Conservation (phyloP, 2,329 filamentous ascomycete species). For the Sphaerulina musiva region DNA sequence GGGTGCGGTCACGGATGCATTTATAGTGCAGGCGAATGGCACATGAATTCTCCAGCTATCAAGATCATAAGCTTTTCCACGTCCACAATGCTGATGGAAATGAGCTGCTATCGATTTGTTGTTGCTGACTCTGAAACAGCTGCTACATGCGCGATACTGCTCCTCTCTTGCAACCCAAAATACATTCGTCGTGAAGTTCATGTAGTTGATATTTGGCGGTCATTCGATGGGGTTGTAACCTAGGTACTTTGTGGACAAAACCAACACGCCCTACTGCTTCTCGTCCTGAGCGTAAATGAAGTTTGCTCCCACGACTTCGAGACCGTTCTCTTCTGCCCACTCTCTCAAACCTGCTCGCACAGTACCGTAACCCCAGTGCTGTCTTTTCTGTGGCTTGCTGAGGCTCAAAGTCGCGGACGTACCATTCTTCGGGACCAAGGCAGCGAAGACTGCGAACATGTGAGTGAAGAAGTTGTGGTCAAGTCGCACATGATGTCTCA, state of each 20-base stretch:
- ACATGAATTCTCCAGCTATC: neutral
- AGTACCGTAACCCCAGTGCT: conserved; percentile 51
- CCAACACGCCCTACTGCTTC: conserved; percentile 37
- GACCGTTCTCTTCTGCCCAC: conserved; percentile 45
- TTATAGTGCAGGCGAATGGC: conserved; percentile 5
- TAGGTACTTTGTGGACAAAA: neutral
- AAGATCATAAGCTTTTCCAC: neutral
- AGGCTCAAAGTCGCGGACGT: conserved; percentile 40
- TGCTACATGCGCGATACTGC: neutral
- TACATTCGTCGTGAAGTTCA: no score
- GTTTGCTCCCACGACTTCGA: conserved; percentile 44
- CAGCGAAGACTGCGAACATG: conserved; percentile 40
- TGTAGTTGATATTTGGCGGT: no score
- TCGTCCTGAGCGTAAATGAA: conserved; percentile 46
- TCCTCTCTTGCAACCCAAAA: no score
- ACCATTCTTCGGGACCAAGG: conserved; percentile 43
- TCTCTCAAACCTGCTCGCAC: conserved; percentile 46
- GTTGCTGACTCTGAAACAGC: neutral
- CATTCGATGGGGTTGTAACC: no score
- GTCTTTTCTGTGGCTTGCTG: conserved; percentile 43
- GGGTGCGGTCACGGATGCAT: neutral
- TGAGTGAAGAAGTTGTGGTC: no score
- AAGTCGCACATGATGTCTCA: no score
- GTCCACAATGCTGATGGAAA: neutral
- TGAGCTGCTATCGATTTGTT: neutral